Base-by-base conservation (phyloP, 257 asterid species). In the Verbena officinalis region DNA sequence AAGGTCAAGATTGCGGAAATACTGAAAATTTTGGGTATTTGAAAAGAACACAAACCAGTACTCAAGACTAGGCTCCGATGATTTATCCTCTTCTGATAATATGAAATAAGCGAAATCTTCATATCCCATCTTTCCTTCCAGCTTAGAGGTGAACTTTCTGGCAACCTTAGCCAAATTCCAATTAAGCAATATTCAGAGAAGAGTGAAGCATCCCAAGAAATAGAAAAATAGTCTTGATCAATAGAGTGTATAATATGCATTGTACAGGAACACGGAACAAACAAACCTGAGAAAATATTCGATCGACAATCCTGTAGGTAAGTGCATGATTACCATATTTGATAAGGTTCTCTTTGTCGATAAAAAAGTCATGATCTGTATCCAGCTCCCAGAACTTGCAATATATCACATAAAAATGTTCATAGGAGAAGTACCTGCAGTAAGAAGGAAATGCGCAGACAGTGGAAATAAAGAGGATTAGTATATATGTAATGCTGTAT, bases 361-460 rank as follows among this genome's bases (percentile, higher is more conserved):
- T 94, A 77, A 88, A 83, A 78, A 94, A 94, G 75, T 94, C 99
- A 68, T 94, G 99, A 81, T 94, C 99, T 13, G 96, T 80, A 65
- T 94, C 99, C 78, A 94, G 95, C 89, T 94, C 99, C 99, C 99
- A 94, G 69, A 94, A 94, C 83, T 94, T 94, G 96, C 99, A 94
- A 77, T 94, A 94, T 84, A 94, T 94, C 83, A 94, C 99, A 61
- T 94, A 94, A 73, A 94, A 94, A 77, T 94, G 99, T 77, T 94
- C 97, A 65, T 94, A 94, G 10, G 99, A 94, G 87, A 94, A 94
- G 84, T 88, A 94, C 88, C 99, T 94, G 78, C 65, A 75, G 38
- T 9, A 65, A 23, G 62, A 34, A 10, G 36, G 63, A 52, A 63
- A 53, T n/a, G n/a, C n/a, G n/a, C n/a, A n/a, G n/a, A n/a, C 34